phyloP scores from a whole-genome alignment of 345 rosid genomes.

The Aquilaria sinensis region DNA sequence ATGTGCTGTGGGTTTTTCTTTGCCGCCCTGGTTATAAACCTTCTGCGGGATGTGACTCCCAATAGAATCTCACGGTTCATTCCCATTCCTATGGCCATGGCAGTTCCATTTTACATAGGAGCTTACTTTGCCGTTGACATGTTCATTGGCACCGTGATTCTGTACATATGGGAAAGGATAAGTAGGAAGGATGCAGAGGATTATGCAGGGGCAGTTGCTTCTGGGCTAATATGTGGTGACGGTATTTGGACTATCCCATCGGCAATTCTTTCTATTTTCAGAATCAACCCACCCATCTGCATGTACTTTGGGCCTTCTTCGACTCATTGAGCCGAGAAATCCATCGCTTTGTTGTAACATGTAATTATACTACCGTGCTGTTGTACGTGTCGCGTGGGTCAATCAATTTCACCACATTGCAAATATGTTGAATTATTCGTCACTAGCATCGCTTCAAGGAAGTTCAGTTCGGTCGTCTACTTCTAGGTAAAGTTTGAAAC shows the following conservation, averaged over 20 bases:
- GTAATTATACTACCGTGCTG: conserved; percentile 4
- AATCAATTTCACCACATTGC: background rate
- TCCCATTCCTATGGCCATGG: conserved; percentile 93
- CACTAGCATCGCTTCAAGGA: background rate
- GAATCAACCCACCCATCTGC: conserved; percentile 85
- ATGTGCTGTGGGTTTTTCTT: conserved; percentile 66
- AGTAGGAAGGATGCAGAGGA: conserved; percentile 70
- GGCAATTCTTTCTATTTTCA: conserved; percentile 78
- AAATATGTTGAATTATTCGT: background rate
- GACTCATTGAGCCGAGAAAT: conserved; percentile 24
- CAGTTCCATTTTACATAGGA: conserved; percentile 83
- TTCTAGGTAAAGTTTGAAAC: no score
- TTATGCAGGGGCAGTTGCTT: conserved; percentile 75
- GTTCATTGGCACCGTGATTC: conserved; percentile 75
- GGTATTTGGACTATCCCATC: conserved; percentile 95
- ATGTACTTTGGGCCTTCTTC: conserved; percentile 81
- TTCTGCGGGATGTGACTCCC: conserved; percentile 64
- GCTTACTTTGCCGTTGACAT: conserved; percentile 91
- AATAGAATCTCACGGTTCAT: conserved; percentile 62
- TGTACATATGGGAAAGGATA: conserved; percentile 67
- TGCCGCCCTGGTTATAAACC: conserved; percentile 58
- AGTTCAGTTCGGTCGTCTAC: no score
- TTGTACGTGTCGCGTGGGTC: background rate
- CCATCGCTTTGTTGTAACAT: conserved; percentile 15
- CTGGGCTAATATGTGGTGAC: conserved; percentile 86